Percentiles rank a stretch among this genome's conserved stretches.
phyloP scores from a whole-genome alignment of 805 yeast genomes.

The Isabelozyma gotoi region DNA sequence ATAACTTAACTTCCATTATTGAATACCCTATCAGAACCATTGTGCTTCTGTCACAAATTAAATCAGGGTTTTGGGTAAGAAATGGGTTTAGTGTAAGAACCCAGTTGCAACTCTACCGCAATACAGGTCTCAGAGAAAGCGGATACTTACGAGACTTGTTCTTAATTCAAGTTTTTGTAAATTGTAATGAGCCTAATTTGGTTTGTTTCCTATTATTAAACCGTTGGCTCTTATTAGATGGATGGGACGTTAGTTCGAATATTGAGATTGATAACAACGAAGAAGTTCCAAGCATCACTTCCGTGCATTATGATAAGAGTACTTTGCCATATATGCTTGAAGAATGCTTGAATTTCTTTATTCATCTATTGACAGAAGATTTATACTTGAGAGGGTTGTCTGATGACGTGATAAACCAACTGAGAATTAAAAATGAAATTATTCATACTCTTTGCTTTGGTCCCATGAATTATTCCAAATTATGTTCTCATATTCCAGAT shows the following conservation, averaged over 20 bases:
- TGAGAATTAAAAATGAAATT: conserved; percentile 65
- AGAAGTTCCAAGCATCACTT: conserved; percentile 7
- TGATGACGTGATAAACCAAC: conserved; percentile 48
- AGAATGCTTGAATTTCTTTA: conserved; percentile 70
- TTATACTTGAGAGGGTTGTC: conserved; percentile 51
- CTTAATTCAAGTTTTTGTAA: conserved; percentile 63
- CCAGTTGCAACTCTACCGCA: conserved; percentile 77
- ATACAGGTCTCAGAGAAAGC: conserved; percentile 75
- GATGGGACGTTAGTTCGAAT: conserved; percentile 17
- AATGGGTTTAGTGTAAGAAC: conserved; percentile 81
- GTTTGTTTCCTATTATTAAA: conserved; percentile 57
- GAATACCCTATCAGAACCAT: conserved; percentile 79
- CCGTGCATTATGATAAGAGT: conserved; percentile 39
- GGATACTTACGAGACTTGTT: conserved; percentile 80
- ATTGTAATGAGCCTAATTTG: conserved; percentile 50
- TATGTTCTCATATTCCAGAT: conserved; percentile 72
- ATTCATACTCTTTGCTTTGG: conserved; percentile 80
- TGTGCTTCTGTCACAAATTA: conserved; percentile 78
- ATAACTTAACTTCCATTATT: conserved; percentile 37
- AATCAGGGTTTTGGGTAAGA: conserved; percentile 91
- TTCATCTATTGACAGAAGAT: conserved; percentile 68
- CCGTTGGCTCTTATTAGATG: conserved; percentile 63
- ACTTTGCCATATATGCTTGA: conserved; percentile 67
- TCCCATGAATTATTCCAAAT: conserved; percentile 67
- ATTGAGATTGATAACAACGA: conserved; percentile 19